phyloP scores from a whole-genome alignment of 2,329 filamentous ascomycete genomes.

The Botrytis medusae region DNA sequence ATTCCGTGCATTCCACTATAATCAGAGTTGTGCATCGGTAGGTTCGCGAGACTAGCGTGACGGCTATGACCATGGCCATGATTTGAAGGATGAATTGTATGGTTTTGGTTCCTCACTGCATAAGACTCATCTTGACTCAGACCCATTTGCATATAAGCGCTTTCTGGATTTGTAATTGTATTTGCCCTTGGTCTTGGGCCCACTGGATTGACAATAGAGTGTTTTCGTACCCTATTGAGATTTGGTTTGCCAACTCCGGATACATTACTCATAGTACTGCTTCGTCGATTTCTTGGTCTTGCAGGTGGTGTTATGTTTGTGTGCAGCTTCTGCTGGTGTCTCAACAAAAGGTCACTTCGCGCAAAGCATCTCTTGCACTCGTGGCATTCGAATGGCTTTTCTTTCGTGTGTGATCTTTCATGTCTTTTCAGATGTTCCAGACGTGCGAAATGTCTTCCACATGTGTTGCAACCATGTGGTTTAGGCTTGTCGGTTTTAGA shows the following conservation, averaged over 20 bases:
- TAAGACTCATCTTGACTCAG: slow-evolving; percentile 42
- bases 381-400: slow-evolving; percentile 97
- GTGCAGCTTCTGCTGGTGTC: slow-evolving; percentile 98
- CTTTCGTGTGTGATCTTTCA: slow-evolving; percentile 93
- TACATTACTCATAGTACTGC: slow-evolving; percentile 76
- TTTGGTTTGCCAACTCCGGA: slow-evolving; percentile 59
- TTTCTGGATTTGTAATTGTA: slow-evolving; percentile 92
- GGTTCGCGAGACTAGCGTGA: slow-evolving; percentile 71
- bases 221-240: slow-evolving; percentile 81
- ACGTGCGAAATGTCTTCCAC: slow-evolving; percentile 87
- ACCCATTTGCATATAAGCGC: slow-evolving; percentile 67
- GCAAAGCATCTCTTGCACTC: slow-evolving; percentile 95
- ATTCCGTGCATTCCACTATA: slow-evolving; percentile 48
- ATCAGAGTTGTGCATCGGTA: slow-evolving; percentile 61
- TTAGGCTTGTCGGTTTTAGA: slow-evolving; percentile 97
- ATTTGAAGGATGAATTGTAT: neutral
- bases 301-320: slow-evolving; percentile 87
- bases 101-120: slow-evolving; percentile 42
- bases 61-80: slow-evolving; percentile 47
- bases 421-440: slow-evolving; percentile 96
- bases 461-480: slow-evolving; percentile 90
- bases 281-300: slow-evolving; percentile 81
- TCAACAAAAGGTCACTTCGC: slow-evolving; percentile 82
- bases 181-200: slow-evolving; percentile 87
- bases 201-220: slow-evolving; percentile 73